These are phyloP conservation scores for Periconia digitata DNA, from an alignment of 2,329 filamentous ascomycete genomes.

Conservation along the genomic window DNA sequence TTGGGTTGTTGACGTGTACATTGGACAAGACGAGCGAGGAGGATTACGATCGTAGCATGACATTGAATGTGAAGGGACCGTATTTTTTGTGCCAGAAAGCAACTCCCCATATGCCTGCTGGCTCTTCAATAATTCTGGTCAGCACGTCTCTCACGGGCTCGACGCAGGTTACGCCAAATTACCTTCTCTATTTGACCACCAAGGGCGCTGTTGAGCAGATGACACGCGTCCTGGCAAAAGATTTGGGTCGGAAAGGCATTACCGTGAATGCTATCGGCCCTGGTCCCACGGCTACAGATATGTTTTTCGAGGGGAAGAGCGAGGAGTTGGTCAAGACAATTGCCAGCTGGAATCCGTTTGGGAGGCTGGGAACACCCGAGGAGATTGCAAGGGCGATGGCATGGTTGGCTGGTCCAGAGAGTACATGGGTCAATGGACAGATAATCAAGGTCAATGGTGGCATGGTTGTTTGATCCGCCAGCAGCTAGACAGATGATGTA, in stretches of 20 bases:
- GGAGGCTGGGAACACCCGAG: constrained; percentile 22
- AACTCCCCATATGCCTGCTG: constrained; percentile 19
- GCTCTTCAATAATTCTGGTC: constrained; percentile 21
- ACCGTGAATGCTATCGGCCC: constrained; percentile 56
- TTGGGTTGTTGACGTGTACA: constrained; percentile 46
- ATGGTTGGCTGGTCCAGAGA: constrained; percentile 17
- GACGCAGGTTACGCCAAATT: constrained; percentile 21
- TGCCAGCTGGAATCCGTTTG: constrained; percentile 19
- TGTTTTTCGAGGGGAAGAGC: constrained; percentile 53
- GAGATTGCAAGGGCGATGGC: constrained; percentile 29
- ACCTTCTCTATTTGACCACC: constrained; percentile 52
- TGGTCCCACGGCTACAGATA: constrained; percentile 58
- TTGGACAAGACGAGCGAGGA: constrained; percentile 62
- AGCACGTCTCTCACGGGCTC: constrained; percentile 18
- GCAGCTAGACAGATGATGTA: background rate
- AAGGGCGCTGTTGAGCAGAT: constrained; percentile 65
- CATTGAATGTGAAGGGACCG: constrained; percentile 54
- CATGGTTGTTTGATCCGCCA: constrained; percentile 16
- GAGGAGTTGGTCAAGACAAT: constrained; percentile 25
- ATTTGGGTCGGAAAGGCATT: constrained; percentile 56
- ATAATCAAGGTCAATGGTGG: constrained; percentile 31
- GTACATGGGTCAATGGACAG: constrained; percentile 33
- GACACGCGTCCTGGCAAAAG: constrained; percentile 57
- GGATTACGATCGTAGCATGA: constrained; percentile 65
- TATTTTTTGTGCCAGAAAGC: constrained; percentile 33